Base-by-base conservation (phyloP, 2,329 filamentous ascomycete genomes). In the Clonostachys solani region DNA sequence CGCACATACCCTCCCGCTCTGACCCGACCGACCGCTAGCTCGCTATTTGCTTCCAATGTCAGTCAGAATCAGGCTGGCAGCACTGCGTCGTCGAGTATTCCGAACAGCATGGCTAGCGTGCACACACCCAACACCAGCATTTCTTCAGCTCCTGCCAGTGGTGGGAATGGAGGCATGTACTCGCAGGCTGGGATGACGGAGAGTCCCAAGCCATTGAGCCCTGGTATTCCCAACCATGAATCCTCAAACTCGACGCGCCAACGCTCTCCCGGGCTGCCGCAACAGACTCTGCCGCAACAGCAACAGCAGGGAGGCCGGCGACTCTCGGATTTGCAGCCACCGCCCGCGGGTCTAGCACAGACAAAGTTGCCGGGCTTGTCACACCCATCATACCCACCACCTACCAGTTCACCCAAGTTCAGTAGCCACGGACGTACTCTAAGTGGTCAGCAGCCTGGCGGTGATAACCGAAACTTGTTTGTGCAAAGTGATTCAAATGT, bases 151-250 rank as follows among this genome's bases (percentile, higher is more conserved):
- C 70, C 75, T 8, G 60, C 75, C 29, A 68, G 67, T 45, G 66
- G 69, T 40, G 69, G 69, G 42, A 74, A 71, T 49, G 71, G 72
- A 42, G 78, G 77, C 16, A 78, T 91, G 53, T 95, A 89, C 61
- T 78, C 83, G 9, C 84, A 90, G 53, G 78, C 80, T 46, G 78
- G 72, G 49, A 87, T 95, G 72, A 94, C 87, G 4, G 90, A 96
- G 65, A 95, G 89, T 54, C 90, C 91, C 0, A 95, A 92, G 60
- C 86, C 91, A 5, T 73, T 95, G 38, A 91, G 85, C 50, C 86
- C 87, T n/a, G 76, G 76, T 16, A 73, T 66, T 29, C 56, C 75
- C 61, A 60, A 75, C 17, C 73, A 85, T 44, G 81, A 81, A 53
- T 65, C 76, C 15, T 65, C 69, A 44, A 69, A 63, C 33, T 65